phyloP scores from a whole-genome alignment of 148 eudicot species.

The Amaranthus cruentus region DNA sequence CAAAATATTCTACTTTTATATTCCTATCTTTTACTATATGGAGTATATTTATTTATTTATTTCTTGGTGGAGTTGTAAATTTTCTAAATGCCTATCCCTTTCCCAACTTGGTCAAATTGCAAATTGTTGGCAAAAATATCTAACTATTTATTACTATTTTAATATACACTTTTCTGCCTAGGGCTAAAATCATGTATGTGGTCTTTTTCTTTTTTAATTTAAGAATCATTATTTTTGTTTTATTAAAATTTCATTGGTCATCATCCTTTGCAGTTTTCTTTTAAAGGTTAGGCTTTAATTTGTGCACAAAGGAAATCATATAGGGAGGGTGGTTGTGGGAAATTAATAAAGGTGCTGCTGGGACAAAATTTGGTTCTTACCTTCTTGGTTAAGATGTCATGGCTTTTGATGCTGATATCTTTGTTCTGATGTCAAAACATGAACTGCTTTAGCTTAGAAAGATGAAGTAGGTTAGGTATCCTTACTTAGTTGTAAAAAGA shows the following conservation, averaged over 20 bases:
- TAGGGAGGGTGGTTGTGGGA: conserved; percentile 2
- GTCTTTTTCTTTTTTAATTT: not conserved
- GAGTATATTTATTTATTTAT: not conserved
- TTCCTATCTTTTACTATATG: not conserved
- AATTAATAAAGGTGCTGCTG: not conserved
- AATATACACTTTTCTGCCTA: conserved; percentile 13
- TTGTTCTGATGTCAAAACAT: not conserved
- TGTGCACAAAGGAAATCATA: conserved; percentile 1
- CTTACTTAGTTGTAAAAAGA: not conserved
- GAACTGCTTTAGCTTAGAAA: conserved; percentile 1
- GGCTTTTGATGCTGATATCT: not conserved
- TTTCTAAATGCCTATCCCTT: conserved; percentile 3
- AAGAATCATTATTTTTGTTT: not conserved
- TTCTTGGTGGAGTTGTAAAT: not conserved
- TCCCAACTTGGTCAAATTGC: conserved; percentile 17
- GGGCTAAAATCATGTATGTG: conserved; percentile 10
- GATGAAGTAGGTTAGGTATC: conserved; percentile 6
- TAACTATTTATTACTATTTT: conserved; percentile 5
- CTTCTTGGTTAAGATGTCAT: conserved; percentile 1
- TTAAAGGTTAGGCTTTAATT: not conserved
- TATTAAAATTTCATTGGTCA: conserved; percentile 1
- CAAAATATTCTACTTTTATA: not conserved
- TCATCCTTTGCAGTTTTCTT: not conserved
- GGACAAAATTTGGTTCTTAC: too few relatives aligned
- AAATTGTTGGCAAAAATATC: conserved; percentile 20